These are phyloP conservation scores for Melastoma candidum DNA, from an alignment of 441 rosid species.

Conservation along the genomic window DNA sequence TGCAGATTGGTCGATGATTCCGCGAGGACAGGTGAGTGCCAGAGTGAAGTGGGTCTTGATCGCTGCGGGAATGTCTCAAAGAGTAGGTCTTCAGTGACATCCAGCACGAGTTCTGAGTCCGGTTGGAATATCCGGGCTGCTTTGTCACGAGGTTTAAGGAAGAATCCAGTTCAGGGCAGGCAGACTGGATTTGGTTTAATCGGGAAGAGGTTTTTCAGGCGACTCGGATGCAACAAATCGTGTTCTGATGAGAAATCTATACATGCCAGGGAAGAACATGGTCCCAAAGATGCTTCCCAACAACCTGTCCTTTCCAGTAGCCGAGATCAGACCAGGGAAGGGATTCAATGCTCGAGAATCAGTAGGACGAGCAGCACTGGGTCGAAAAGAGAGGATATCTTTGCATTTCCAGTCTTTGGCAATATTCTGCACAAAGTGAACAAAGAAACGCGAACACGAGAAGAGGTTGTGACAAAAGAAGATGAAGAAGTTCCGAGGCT, in stretches of 20 bases:
- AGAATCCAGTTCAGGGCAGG: conserved; percentile 22
- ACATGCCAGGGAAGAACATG: conserved; percentile 30
- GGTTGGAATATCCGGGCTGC: conserved; percentile 54
- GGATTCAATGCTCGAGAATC: conserved; percentile 1
- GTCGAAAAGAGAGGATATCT: conserved; percentile 25
- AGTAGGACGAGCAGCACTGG: conserved; percentile 9
- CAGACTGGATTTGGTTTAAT: conserved; percentile 21
- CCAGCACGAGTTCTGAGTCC: conserved; percentile 51
- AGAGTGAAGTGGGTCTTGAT: conserved; percentile 24
- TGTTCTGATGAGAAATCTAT: conserved; percentile 61
- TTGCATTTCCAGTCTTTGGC: conserved; percentile 20
- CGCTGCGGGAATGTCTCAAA: conserved; percentile 24
- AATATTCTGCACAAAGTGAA: conserved; percentile 16
- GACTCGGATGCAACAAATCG: conserved; percentile 53
- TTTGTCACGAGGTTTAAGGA: conserved; percentile 26
- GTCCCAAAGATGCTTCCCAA: conserved; percentile 12
- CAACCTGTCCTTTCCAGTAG: too few relatives aligned
- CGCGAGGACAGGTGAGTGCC: conserved; percentile 13
- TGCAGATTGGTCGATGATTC: not conserved
- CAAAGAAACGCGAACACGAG: conserved; percentile 9
- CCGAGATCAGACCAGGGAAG: conserved; percentile 9
- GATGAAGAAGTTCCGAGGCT: conserved; percentile 24
- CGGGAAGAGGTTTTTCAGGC: conserved; percentile 40
- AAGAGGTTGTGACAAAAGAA: conserved; percentile 7
- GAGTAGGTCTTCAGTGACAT: conserved; percentile 37